A percentile compares a stretch with the other conserved stretches of the same genome.
These are phyloP conservation scores for Debaryomycetaceae sp. DNA, from an alignment of 1,139 yeast genomes.

Conservation along the genomic window DNA sequence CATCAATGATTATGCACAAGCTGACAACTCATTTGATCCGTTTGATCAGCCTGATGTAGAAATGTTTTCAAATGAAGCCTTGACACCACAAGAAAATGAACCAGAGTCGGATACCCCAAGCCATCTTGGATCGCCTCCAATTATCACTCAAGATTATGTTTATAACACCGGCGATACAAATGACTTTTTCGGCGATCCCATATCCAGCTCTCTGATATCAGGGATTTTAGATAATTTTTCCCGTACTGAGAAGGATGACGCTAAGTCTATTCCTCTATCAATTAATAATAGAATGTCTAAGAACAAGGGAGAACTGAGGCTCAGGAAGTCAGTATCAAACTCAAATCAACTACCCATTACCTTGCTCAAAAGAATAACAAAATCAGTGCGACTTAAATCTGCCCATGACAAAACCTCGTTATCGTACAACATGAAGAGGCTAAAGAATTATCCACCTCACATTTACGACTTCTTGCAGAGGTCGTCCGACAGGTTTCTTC, in stretches of 20 bases:
- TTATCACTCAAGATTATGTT: neutral
- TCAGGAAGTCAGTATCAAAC: neutral
- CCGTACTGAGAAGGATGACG: neutral
- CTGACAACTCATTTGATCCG: neutral
- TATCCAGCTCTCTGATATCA: neutral
- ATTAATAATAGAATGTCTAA: neutral
- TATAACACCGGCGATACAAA: neutral
- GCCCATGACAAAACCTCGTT: neutral
- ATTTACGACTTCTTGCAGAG: constrained; percentile 13
- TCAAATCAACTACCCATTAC: neutral
- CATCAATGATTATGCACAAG: neutral
- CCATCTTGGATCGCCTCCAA: neutral
- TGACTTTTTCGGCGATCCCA: neutral
- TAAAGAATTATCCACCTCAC: constrained; percentile 3
- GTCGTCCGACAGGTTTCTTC: constrained; percentile 29
- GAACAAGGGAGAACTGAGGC: neutral
- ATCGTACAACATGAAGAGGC: neutral
- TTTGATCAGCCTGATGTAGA: neutral
- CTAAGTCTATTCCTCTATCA: neutral
- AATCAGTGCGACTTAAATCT: neutral
- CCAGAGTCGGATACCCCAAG: neutral
- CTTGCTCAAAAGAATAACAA: constrained; percentile 1
- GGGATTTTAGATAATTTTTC: neutral
- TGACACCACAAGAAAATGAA: neutral
- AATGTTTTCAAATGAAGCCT: neutral